Evolutionary conservation across 2,329 filamentous ascomycete genomes (phyloP).

Genomic region (Fusarium sambucinum): DNA sequence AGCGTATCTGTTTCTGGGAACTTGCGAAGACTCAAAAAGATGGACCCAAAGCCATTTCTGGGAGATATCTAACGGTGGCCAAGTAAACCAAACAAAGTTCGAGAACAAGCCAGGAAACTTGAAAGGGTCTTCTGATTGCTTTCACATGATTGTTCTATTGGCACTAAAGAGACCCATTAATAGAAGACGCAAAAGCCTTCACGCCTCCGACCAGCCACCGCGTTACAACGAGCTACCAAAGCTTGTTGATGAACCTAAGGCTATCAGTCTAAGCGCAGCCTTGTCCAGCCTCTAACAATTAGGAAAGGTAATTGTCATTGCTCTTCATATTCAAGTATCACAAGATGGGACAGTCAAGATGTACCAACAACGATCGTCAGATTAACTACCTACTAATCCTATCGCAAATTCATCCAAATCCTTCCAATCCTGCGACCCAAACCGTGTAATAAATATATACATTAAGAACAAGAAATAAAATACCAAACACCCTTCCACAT

Average conservation of each 20-base stretch:
- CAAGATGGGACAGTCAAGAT: background rate
- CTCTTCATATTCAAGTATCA: background rate
- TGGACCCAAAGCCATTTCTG: background rate
- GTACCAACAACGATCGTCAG: conserved; percentile 30
- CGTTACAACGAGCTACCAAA: background rate
- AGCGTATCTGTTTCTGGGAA: background rate
- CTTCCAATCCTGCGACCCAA: background rate
- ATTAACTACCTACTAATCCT: conserved; percentile 40
- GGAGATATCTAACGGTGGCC: background rate
- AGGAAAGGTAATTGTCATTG: background rate
- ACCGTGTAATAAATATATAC: conserved; percentile 31
- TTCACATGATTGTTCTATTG: background rate
- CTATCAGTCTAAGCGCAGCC: background rate
- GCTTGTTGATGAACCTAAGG: conserved; percentile 1
- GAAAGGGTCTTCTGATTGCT: background rate
- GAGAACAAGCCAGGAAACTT: background rate
- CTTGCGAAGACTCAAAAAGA: background rate
- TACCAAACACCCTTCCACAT: conserved; percentile 18
- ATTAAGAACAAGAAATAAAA: conserved; percentile 29
- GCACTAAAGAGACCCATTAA: background rate
- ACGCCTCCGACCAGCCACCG: conserved; percentile 9
- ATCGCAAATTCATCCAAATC: conserved; percentile 4
- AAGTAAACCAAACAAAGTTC: background rate
- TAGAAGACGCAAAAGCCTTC: background rate
- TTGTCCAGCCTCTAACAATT: background rate